Percentiles rank a stretch among this genome's conserved stretches.
These are phyloP conservation scores for Terana coerulea DNA, from an alignment of 768 basidiomycete species.

Conservation along the genomic window DNA sequence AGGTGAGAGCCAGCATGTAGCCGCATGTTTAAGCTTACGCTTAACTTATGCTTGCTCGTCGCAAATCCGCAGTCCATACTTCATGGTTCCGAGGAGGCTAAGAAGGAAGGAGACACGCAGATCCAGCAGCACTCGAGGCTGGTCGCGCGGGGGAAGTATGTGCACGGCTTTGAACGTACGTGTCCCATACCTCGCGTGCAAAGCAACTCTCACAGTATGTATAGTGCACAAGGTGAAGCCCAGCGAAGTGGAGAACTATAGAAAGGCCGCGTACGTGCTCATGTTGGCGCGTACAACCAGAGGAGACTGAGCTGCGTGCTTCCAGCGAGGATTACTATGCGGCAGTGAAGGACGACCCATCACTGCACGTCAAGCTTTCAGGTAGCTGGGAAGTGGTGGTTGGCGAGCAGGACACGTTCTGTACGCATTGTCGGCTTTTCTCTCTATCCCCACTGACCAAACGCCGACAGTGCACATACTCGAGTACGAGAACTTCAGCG, in stretches of 20 bases:
- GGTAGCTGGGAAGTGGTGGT: constrained; percentile 93
- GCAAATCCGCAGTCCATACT: constrained; percentile 60
- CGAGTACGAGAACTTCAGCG: constrained; percentile 92
- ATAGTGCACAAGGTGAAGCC: constrained; percentile 87
- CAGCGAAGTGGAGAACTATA: constrained; percentile 76
- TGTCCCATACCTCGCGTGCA: constrained; percentile 6
- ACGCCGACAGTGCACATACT: constrained; percentile 56
- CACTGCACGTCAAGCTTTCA: constrained; percentile 80
- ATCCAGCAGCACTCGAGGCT: constrained; percentile 80
- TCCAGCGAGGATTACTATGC: constrained; percentile 84
- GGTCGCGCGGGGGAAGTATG: constrained; percentile 91
- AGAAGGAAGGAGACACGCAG: constrained; percentile 74
- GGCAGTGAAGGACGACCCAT: constrained; percentile 68
- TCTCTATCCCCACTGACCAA: neutral
- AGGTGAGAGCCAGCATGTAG: constrained; percentile 24
- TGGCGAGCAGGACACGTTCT: constrained; percentile 86
- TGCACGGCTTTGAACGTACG: constrained; percentile 87
- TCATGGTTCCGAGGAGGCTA: constrained; percentile 92
- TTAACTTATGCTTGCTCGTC: neutral
- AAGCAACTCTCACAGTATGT: constrained; percentile 9
- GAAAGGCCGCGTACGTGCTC: constrained; percentile 75
- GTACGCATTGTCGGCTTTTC: constrained; percentile 29
- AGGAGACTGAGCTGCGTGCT: no score
- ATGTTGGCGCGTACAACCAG: no score
- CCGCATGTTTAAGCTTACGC: neutral